Evolutionary conservation across 345 rosid species (phyloP), one percentile per base, ranked within the genome.

Genomic region (Psidium guajava): DNA sequence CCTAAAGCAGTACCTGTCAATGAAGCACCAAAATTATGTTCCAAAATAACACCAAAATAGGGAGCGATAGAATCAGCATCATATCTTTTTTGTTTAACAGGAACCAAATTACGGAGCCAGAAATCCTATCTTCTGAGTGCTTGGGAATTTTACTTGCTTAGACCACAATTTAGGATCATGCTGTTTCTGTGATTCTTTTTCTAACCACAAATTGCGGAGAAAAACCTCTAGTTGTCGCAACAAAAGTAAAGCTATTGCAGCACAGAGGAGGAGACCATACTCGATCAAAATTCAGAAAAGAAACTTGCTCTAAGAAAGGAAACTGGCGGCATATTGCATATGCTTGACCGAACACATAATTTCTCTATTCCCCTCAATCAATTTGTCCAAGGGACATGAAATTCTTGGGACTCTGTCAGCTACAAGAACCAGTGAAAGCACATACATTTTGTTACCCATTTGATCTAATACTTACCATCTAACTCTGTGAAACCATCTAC

Each of bases 1-100:
- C 88, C 83, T 91, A 83, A 89, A 95, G 87, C 99, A 97, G 89
- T 93, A 97, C 90, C 99, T 97, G 90, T 88, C 88, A 73, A 82
- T 81, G 82, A 8, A 69, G 77, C 6, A 36, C 47, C 12, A 0
- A 44, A 0, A 32, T 69, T 18, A 69, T 32, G 12, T 32, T 64
- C 9, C 24, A 44, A 32, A 36, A 18, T 4, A 69, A 32, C 24
- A 36, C 77, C 77, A 69, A 69, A 5, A 69, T 0, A 69, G 47
- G 44, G 32, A 69, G 44, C 44, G 3, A 32, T 61, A 64, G 44
- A 64, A 16, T 32, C 75, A 32, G 75, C 75, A 64, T 64, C 24
- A 22, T 2, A 5, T 32, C 75, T 64, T 64, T 28, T 3, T 4
- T 16, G 24, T 32, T 20, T 61, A 28, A 54, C 84, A 77, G 82